phyloP scores from a whole-genome alignment of 169 alveolate species.

The Cytauxzoon felis region DNA sequence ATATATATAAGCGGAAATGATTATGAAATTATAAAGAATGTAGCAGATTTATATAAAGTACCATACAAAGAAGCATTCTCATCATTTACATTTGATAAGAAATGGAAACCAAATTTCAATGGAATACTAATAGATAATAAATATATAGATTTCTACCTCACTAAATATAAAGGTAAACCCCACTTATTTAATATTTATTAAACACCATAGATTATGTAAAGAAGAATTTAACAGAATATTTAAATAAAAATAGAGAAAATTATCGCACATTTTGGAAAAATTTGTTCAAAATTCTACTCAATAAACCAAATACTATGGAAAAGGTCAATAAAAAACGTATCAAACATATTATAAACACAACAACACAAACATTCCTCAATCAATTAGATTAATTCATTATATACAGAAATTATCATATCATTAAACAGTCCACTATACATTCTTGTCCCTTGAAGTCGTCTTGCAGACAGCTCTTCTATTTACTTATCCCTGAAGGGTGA shows the following conservation, averaged over 20 bases:
- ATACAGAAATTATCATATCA: background rate
- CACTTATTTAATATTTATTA: no score
- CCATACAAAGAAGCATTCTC: slow-evolving; percentile 41
- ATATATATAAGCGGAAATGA: slow-evolving; percentile 27
- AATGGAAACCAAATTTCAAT: slow-evolving; percentile 34
- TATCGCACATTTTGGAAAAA: background rate
- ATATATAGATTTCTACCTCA: slow-evolving; percentile 9
- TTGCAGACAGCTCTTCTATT: background rate
- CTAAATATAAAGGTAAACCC: slow-evolving; percentile 19
- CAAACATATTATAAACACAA: no score
- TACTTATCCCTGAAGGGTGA: background rate
- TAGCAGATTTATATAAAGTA: slow-evolving; percentile 5
- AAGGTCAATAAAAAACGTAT: no score
- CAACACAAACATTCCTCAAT: no score
- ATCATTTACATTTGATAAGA: slow-evolving; percentile 3
- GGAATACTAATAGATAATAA: slow-evolving; percentile 29
- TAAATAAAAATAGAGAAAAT: slow-evolving; percentile 1
- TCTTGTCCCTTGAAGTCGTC: background rate
- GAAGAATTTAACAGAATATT: background rate
- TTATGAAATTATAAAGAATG: slow-evolving; percentile 5
- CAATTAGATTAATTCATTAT: no score
- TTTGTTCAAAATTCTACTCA: background rate
- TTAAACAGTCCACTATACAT: background rate
- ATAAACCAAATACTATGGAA: no score
- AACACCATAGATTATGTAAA: background rate